A percentile compares a stretch with the other conserved stretches of the same genome.
phyloP scores from a whole-genome alignment of 345 rosid species.

The Murraya koenigii region DNA sequence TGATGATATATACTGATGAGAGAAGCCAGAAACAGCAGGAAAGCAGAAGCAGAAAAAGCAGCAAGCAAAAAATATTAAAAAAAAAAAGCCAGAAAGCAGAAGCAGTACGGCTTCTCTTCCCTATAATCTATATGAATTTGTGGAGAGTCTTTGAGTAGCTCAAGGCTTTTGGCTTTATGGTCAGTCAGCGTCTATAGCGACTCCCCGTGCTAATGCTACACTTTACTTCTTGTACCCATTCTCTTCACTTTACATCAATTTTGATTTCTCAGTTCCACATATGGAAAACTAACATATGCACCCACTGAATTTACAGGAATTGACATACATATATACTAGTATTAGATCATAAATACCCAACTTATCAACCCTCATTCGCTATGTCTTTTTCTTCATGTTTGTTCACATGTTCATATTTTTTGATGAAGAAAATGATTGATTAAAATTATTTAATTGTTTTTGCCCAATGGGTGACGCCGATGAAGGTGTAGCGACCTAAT shows the following conservation, averaged over 20 bases:
- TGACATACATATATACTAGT: background rate
- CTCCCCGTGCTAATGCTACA: conserved; percentile 12
- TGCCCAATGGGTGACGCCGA: background rate
- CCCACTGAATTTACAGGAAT: background rate
- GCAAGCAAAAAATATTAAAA: background rate
- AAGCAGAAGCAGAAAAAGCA: background rate
- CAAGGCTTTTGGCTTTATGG: conserved; percentile 21
- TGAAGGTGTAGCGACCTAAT: background rate
- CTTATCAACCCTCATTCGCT: background rate
- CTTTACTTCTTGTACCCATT: background rate
- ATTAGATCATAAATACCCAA: background rate
- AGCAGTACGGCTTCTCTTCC: conserved; percentile 21
- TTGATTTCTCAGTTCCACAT: no score
- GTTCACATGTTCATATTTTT: no score
- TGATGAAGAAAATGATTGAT: no score
- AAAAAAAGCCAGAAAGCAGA: background rate
- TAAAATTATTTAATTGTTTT: background rate
- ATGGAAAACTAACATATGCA: no score
- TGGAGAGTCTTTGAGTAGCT: conserved; percentile 12
- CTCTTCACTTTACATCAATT: background rate
- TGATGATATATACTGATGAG: background rate
- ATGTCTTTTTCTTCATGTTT: no score
- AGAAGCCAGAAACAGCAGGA: background rate
- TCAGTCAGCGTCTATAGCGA: conserved; percentile 10
- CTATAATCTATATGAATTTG: background rate